These are phyloP conservation scores for Metschnikowia gruessii DNA, from an alignment of 805 yeast species.

Conservation along the genomic window DNA sequence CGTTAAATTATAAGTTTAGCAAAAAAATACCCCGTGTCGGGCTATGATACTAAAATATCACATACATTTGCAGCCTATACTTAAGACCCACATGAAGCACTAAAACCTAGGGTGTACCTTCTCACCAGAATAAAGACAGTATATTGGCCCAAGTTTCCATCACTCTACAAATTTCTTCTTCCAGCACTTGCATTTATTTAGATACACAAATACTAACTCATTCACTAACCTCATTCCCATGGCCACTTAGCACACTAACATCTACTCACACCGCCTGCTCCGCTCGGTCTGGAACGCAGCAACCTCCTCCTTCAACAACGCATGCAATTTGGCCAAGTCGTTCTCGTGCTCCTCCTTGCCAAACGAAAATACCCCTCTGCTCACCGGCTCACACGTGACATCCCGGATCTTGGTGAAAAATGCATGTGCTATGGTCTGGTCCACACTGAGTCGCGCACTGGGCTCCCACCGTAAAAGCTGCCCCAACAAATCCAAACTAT, in stretches of 20 bases:
- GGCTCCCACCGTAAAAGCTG: constrained; percentile 66
- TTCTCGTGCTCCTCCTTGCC: constrained; percentile 51
- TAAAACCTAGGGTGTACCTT: too few relatives aligned
- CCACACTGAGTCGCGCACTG: constrained; percentile 50
- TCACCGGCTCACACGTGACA: constrained; percentile 51
- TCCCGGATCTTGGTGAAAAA: constrained; percentile 56
- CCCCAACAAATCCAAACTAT: constrained; percentile 52
- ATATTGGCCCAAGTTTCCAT: too few relatives aligned
- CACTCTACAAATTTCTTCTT: too few relatives aligned
- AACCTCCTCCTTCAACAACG: constrained; percentile 23
- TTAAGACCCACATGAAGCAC: too few relatives aligned
- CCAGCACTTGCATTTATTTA: neutral
- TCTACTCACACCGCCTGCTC: neutral
- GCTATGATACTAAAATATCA: too few relatives aligned
- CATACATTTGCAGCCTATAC: too few relatives aligned
- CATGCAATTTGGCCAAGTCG: constrained; percentile 18
- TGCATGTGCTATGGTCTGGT: constrained; percentile 54
- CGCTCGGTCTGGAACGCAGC: constrained; percentile 20
- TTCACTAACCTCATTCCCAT: too few relatives aligned
- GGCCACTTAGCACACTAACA: too few relatives aligned
- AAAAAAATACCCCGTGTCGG: too few relatives aligned
- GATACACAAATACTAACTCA: too few relatives aligned
- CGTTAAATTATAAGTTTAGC: too few relatives aligned
- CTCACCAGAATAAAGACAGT: too few relatives aligned
- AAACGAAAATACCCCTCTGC: constrained; percentile 56